Base-by-base conservation (phyloP, 1,284 basidiomycete genomes). In the Rhodotorula sp. region DNA sequence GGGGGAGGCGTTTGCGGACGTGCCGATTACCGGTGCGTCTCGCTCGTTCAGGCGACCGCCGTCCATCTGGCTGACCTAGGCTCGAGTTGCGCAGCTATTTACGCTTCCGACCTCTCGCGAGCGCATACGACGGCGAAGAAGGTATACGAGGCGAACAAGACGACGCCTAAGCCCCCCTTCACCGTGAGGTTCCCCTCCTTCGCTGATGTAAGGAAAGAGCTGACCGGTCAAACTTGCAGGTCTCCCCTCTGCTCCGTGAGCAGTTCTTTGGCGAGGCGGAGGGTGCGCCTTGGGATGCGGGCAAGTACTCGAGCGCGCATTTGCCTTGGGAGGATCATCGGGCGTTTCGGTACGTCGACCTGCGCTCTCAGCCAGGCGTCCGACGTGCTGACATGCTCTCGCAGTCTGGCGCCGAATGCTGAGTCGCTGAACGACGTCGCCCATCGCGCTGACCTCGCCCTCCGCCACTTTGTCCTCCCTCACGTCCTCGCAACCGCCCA, bases 81-180 rank as follows among this genome's bases (percentile, higher is more conserved):
- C 17, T 2, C 11, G 15, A 2, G 2, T 10, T 19, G 6, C 8
- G 7, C 59, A 74, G 85, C 85, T 27, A 89, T 97, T 68, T 87
- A 91, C 79, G 85, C 90, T 13, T 94, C 92, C 0, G 86, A 90
- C 67, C 85, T 96, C 60, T 85, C 88, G 76, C 87, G 94, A 34
- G 91, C 93, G 2, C 82, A 84, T 64, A 83, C 83, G 73, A 93
- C 91, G 0, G 91, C 90, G 0, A 79, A 85, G 66, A 85, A 85
- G 32, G 81, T 93, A 58, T 83, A 83, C 56, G 74, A 78, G 46
- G 68, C 74, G n/a, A 81, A 81, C 70, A 79, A 82, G n/a, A 82
- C 81, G 22, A 84, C 87, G 65, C 78, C 80, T 7, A 80, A 84
- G 24, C 86, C 87, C 1, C 81, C 84, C 3, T 80, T 91, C 58